Conservation (phyloP, 306 rosid genomes). For the Elaeagnus macrophylla region DNA sequence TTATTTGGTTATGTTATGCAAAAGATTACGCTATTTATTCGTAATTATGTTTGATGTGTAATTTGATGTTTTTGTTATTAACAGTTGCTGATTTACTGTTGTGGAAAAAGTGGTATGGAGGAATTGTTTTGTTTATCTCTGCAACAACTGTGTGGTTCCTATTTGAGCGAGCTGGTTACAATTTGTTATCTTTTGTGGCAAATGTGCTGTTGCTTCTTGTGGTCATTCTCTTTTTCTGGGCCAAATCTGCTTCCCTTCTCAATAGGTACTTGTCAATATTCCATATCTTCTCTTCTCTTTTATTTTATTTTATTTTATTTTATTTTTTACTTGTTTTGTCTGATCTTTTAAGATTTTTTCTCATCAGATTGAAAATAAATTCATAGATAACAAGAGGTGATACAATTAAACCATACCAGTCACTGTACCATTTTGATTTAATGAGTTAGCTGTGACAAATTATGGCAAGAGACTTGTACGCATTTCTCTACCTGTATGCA, state of each 20-base stretch:
- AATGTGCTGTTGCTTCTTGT: conserved; percentile 84
- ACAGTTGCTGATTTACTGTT: conserved; percentile 80
- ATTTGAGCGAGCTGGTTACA: conserved; percentile 85
- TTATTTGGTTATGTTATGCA: background rate
- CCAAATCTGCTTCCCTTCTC: conserved; percentile 91
- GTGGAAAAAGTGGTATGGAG: conserved; percentile 84
- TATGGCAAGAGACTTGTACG: too few species aligned
- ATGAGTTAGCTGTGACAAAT: too few species aligned
- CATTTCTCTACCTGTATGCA: too few species aligned
- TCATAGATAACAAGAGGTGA: too few species aligned
- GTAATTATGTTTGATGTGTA: background rate
- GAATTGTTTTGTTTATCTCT: conserved; percentile 41
- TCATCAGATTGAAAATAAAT: too few species aligned
- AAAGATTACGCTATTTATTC: conserved; percentile 1
- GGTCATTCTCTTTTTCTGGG: conserved; percentile 84
- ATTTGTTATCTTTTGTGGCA: conserved; percentile 67
- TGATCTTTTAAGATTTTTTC: too few species aligned
- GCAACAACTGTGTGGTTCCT: conserved; percentile 65
- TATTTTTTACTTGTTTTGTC: background rate
- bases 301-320: too few species aligned
- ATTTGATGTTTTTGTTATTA: conserved; percentile 9
- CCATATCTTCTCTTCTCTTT: background rate
- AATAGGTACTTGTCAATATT: conserved; percentile 44
- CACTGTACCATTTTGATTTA: too few species aligned
- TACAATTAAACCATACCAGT: too few species aligned